Evolutionary conservation across 148 eudicot genomes (phyloP), one percentile per base, ranked within the genome.

Genomic region (Rhododendron henanense): DNA sequence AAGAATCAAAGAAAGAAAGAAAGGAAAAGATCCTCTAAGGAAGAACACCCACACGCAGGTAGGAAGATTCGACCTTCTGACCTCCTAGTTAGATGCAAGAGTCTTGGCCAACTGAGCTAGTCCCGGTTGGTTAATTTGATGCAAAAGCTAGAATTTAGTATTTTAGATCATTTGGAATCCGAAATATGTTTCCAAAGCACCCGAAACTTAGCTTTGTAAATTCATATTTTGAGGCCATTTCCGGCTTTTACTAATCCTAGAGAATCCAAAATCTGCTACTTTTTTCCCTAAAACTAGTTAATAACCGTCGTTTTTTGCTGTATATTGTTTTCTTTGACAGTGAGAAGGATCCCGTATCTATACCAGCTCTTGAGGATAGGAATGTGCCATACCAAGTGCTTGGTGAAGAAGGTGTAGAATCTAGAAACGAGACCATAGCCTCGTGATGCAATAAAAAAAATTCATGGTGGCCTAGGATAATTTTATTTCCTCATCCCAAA

Each of bases 361-460:
- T 41, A 18, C 51, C 83, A 53, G 73, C 39, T 85, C 69, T 82
- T 31, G 90, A 80, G 57, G 78, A 84, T 69, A 47, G 21, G 7
- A 57, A 25, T 39, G 85, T 85, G 59, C 76, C 86, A 47, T 91
- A 89, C 83, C 82, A 79, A 85, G 81, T 84, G 37, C 88, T 93
- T 10, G 75, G 45, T 33, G 91, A 88, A 80, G 95, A 86, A 85
- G 84, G 81, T 47, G 69, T 84, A 69, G 89, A 84, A 55, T 37
- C 89, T 44, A 82, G 85, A 89, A 86, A 78, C 10, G 91, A 85
- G 53, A 65, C 88, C 63, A 23, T 19, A 85, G 84, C 76, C 48
- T 84, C 51, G 0, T 86, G 79, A 39, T 79, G 59, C 47, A 75
- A 75, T 23, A 39, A 75, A 39, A 3, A 39, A 33, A 31, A 65